Percentiles rank a stretch among this genome's conserved stretches.
These are phyloP conservation scores for Diaporthe sp. DNA, from an alignment of 2,329 filamentous ascomycete species.

Conservation along the genomic window DNA sequence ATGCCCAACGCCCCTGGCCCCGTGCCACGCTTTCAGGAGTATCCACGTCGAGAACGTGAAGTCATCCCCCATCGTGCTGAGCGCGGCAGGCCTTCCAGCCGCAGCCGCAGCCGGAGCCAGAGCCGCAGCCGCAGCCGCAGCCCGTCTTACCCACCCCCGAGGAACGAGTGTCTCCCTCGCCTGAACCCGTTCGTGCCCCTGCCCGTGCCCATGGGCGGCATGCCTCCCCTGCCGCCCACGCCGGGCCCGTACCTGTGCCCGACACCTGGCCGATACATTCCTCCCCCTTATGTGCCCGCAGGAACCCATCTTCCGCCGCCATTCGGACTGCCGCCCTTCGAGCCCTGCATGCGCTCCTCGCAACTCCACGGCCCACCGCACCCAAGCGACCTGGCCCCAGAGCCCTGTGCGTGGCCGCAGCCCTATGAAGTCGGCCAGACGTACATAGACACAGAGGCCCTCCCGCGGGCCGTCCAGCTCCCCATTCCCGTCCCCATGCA, in stretches of 20 bases:
- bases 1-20: neutral
- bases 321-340: neutral
- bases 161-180: neutral
- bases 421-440: neutral
- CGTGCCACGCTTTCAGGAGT: neutral
- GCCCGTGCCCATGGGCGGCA: neutral
- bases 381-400: neutral
- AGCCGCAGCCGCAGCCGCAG: conserved; percentile 19
- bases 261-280: neutral
- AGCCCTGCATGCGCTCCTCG: neutral
- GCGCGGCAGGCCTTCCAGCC: neutral
- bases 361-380: neutral
- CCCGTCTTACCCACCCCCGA: neutral
- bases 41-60: neutral
- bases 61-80: neutral
- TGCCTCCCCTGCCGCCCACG: neutral
- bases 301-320: neutral
- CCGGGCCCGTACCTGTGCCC: neutral
- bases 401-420: neutral
- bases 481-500: neutral
- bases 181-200: conserved; percentile 29
- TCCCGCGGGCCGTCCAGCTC: neutral
- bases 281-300: neutral
- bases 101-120: neutral
- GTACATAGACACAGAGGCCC: neutral